Evolutionary conservation across 495 filamentous ascomycete genomes (phyloP), one percentile per base, ranked within the genome.

Genomic region (Penicillium salamii): DNA sequence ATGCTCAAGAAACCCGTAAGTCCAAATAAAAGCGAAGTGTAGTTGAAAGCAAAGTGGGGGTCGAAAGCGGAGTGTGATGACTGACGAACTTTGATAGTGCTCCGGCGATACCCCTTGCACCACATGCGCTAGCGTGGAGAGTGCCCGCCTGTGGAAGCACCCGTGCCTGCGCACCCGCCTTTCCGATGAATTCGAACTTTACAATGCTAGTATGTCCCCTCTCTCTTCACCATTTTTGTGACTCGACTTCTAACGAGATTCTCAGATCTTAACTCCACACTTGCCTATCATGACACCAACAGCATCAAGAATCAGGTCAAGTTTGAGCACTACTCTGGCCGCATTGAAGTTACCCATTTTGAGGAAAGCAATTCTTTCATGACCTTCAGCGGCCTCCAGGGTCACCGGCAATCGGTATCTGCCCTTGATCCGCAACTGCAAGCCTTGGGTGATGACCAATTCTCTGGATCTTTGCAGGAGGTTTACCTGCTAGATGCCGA

Each of bases 1-100:
- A 90, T 95, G 72, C 71, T 95, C 9, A 87, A 90, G 59, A 95
- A 95, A 68, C 86, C 87, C 1, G 77, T 79, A 74, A 41, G 72
- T 21, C 40, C 34, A 42, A 33, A 1, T 19, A n/a, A n/a, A n/a
- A n/a, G n/a, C n/a, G n/a, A n/a, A n/a, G n/a, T n/a, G n/a, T n/a
- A n/a, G n/a, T n/a, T n/a, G n/a, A n/a, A n/a, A n/a, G n/a, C n/a
- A n/a, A n/a, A n/a, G n/a, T n/a, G n/a, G n/a, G n/a, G n/a, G n/a
- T n/a, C n/a, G n/a, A 13, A 21, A 5, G 28, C 7, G 8, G 19
- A 17, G 34, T 24, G 29, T n/a, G 1, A 7, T 37, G 35, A 50
- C 58, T 62, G 49, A 64, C 31, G 13, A 14, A 28, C 12, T 3
- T 28, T 45, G 17, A 7, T 54, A 76, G 70, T 95, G 90, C 58